Conservation (phyloP, 164 flowering plant species). For the Magnolia kwangsiensis region DNA sequence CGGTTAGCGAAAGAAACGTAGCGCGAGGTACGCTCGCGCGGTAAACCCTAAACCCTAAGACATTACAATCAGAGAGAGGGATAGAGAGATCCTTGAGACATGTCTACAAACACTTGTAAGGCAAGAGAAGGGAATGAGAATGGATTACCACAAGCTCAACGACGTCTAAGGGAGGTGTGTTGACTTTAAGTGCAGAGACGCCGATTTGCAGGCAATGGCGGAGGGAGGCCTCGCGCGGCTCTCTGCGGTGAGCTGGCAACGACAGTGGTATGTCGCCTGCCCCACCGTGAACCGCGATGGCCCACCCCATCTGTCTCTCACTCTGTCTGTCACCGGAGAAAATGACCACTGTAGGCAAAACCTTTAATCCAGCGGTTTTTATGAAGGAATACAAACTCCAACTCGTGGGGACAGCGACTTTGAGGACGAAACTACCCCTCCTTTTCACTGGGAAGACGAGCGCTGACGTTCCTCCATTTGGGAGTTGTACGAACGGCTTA, state of each 20-base stretch:
- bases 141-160: constrained; percentile 84
- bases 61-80: not conserved
- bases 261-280: constrained; percentile 80
- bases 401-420: too few relatives aligned
- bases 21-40: too few relatives aligned
- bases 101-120: not conserved
- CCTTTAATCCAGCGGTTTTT: too few relatives aligned
- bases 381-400: too few relatives aligned
- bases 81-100: not conserved
- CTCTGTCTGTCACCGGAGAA: constrained; percentile 1
- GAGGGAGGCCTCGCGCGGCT: constrained; percentile 64
- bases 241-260: constrained; percentile 53
- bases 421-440: too few relatives aligned
- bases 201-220: constrained; percentile 74
- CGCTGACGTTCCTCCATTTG: too few relatives aligned
- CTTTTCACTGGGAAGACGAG: too few relatives aligned
- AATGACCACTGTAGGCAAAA: too few relatives aligned
- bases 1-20: too few relatives aligned
- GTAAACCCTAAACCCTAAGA: too few relatives aligned
- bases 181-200: constrained; percentile 65
- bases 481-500: too few relatives aligned
- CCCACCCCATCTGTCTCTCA: constrained; percentile 72
- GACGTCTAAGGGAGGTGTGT: constrained; percentile 57
- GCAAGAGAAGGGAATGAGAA: not conserved
- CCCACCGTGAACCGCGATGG: constrained; percentile 95